phyloP scores from a whole-genome alignment of 805 yeast species.

The Hanseniaspora hatyaiensis region DNA sequence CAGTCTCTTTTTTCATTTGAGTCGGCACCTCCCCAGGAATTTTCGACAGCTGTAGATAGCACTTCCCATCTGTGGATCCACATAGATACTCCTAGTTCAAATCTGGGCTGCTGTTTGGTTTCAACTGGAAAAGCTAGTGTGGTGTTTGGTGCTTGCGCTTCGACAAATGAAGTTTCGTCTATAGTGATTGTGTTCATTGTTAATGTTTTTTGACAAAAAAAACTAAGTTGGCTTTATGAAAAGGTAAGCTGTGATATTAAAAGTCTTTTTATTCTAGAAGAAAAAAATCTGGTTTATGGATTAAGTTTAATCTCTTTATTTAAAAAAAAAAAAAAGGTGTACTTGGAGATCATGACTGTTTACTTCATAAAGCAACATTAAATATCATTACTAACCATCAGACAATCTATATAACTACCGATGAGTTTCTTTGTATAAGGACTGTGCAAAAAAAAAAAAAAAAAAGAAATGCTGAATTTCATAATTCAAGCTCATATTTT shows the following conservation, averaged over 20 bases:
- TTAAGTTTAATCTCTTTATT: neutral
- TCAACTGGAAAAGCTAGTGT: slow-evolving; percentile 41
- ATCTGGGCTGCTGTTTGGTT: slow-evolving; percentile 59
- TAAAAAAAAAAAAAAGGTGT: too few species aligned
- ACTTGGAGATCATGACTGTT: too few species aligned
- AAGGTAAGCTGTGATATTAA: too few species aligned
- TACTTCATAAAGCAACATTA: too few species aligned
- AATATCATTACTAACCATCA: too few species aligned
- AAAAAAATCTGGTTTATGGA: neutral
- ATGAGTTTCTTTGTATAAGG: too few species aligned
- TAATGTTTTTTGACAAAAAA: neutral
- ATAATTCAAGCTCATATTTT: too few species aligned
- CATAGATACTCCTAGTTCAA: slow-evolving; percentile 90
- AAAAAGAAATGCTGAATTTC: too few species aligned
- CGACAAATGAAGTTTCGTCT: slow-evolving; percentile 42
- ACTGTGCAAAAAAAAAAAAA: too few species aligned
- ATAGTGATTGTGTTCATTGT: slow-evolving; percentile 20
- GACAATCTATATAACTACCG: too few species aligned
- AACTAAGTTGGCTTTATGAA: neutral
- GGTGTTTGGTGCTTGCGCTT: slow-evolving; percentile 35
- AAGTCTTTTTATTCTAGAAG: neutral
- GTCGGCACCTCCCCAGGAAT: slow-evolving; percentile 91
- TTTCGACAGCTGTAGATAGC: slow-evolving; percentile 75
- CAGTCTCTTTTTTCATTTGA: slow-evolving; percentile 89
- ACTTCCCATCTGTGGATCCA: slow-evolving; percentile 85